phyloP scores from a whole-genome alignment of 2,329 filamentous ascomycete genomes.

The Didymella arachidicola region DNA sequence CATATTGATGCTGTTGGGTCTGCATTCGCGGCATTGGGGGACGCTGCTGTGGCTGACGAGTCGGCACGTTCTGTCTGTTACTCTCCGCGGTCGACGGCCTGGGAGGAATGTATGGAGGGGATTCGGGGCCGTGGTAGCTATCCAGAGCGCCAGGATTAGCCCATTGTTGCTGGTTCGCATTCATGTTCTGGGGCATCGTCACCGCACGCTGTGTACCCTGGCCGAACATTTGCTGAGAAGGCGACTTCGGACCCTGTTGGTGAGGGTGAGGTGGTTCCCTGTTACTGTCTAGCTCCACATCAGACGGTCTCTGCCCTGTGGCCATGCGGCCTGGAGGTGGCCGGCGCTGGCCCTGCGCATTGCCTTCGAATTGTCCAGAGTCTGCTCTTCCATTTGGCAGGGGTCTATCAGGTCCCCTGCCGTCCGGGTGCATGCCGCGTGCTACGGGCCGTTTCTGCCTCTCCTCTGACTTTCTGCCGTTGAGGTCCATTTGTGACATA shows the following conservation, averaged over 20 bases:
- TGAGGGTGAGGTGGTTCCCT: conserved; percentile 28
- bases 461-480: conserved; percentile 28
- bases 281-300: conserved; percentile 30
- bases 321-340: conserved; percentile 37
- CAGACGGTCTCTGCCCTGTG: conserved; percentile 35
- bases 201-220: conserved; percentile 45
- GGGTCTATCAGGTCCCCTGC: conserved; percentile 32
- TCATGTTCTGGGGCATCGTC: conserved; percentile 49
- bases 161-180: conserved; percentile 42
- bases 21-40: conserved; percentile 41
- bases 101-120: conserved; percentile 45
- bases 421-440: conserved; percentile 36
- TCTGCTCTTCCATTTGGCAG: conserved; percentile 41
- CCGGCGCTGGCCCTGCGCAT: conserved; percentile 37
- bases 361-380: conserved; percentile 46
- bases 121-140: conserved; percentile 49
- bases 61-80: conserved; percentile 32
- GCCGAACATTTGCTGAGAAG: conserved; percentile 41
- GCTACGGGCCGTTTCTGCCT: conserved; percentile 30
- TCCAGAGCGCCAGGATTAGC: conserved; percentile 44
- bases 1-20: conserved; percentile 31
- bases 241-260: conserved; percentile 35
- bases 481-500: conserved; percentile 49
- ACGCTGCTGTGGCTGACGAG: conserved; percentile 36
- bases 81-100: conserved; percentile 50